Conservation (phyloP, 495 filamentous ascomycete species). For the Podospora comata region DNA sequence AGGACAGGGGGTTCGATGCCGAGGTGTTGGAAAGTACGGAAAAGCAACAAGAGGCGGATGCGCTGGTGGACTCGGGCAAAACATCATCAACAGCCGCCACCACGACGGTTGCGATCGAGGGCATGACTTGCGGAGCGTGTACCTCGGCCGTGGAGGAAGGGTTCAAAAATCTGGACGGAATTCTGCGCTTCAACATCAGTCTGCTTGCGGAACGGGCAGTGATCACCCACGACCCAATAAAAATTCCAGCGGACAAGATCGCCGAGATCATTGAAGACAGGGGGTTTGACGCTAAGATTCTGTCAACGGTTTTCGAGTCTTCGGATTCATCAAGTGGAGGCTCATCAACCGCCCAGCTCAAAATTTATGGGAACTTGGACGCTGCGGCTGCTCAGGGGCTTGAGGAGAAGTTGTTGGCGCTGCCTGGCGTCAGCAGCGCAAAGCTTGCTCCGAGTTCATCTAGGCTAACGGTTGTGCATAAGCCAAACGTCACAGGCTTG, state of each 20-base stretch:
- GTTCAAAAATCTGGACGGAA: slow-evolving; percentile 68
- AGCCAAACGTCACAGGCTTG: slow-evolving; percentile 68
- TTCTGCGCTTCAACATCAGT: slow-evolving; percentile 90
- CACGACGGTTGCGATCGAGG: slow-evolving; percentile 86
- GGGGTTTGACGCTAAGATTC: slow-evolving; percentile 83
- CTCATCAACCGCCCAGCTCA: slow-evolving; percentile 64
- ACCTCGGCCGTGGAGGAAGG: slow-evolving; percentile 85
- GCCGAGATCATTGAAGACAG: slow-evolving; percentile 87
- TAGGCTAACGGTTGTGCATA: slow-evolving; percentile 65
- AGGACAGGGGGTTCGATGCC: slow-evolving; percentile 90
- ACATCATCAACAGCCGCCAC: slow-evolving; percentile 45
- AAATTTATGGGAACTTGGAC: slow-evolving; percentile 75
- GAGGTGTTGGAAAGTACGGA: slow-evolving; percentile 59
- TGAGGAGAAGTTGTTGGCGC: slow-evolving; percentile 61
- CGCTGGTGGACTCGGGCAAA: slow-evolving; percentile 28
- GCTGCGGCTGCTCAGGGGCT: slow-evolving; percentile 65
- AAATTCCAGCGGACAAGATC: slow-evolving; percentile 68
- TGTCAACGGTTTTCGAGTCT: slow-evolving; percentile 55
- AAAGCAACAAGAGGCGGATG: slow-evolving; percentile 33
- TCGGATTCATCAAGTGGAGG: slow-evolving; percentile 43
- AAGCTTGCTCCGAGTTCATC: slow-evolving; percentile 66
- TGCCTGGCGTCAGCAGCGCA: slow-evolving; percentile 69
- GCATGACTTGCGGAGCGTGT: slow-evolving; percentile 97
- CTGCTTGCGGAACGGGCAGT: slow-evolving; percentile 89
- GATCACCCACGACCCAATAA: slow-evolving; percentile 70